Conservation (phyloP, 2,329 filamentous ascomycete species). For the Hypocrella siamensis region DNA sequence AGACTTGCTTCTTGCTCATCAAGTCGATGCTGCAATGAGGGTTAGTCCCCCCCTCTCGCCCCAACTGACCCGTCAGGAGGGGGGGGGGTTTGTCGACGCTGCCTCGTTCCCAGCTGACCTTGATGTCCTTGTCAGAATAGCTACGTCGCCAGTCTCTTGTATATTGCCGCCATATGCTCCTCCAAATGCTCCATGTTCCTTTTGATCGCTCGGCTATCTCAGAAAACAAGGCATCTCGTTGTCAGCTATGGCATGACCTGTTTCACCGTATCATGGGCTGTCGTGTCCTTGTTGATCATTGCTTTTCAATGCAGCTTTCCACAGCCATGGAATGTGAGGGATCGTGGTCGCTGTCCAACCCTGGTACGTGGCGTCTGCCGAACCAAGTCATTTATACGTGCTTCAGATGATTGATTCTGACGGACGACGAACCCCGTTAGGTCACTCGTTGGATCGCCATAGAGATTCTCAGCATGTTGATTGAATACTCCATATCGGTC, state of each 20-base stretch:
- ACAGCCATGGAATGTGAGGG: constrained; percentile 4
- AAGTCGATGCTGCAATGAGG: constrained; percentile 4
- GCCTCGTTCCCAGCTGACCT: no score
- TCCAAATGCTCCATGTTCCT: constrained; percentile 8
- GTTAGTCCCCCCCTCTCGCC: constrained; percentile 1
- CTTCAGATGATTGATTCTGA: no score
- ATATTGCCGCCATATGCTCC: constrained; percentile 6
- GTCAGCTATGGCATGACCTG: constrained; percentile 3
- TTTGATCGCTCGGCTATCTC: constrained; percentile 5
- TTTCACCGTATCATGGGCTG: constrained; percentile 3
- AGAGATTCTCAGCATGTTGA: constrained; percentile 5
- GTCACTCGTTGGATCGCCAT: constrained; percentile 5
- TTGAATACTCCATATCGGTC: constrained; percentile 6
- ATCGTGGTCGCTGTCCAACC: background rate
- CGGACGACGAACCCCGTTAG: background rate
- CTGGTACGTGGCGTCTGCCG: constrained; percentile 1
- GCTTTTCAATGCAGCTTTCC: constrained; percentile 5
- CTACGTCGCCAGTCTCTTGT: constrained; percentile 5
- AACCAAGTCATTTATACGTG: background rate
- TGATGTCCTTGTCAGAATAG: no score
- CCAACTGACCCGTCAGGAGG: no score
- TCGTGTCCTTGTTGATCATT: constrained; percentile 3
- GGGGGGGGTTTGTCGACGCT: no score
- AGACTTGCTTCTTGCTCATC: constrained; percentile 1
- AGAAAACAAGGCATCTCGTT: constrained; percentile 4